Conservation (phyloP, 2,329 filamentous ascomycete genomes). For the Chaetomium sp. region DNA sequence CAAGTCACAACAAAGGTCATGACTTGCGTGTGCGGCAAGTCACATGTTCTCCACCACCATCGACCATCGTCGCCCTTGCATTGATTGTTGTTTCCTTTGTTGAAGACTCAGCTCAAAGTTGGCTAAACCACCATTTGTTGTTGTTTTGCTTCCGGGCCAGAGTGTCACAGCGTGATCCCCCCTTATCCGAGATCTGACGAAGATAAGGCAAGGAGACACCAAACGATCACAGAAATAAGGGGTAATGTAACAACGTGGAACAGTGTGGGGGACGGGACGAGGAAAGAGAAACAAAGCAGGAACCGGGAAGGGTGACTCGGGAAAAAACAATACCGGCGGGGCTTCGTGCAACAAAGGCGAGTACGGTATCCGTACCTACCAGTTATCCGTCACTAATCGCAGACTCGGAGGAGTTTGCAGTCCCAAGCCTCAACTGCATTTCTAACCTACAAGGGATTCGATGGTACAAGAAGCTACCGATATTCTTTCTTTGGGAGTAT, state of each 20-base stretch:
- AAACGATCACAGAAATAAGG: neutral
- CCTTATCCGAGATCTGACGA: neutral
- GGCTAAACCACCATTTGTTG: neutral
- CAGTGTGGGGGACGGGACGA: neutral
- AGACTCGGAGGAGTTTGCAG: neutral
- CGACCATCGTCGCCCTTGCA: neutral
- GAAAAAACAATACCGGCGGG: neutral
- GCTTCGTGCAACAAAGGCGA: neutral
- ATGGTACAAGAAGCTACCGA: too few species aligned
- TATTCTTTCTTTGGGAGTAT: too few species aligned
- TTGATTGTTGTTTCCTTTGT: neutral
- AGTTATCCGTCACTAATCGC: neutral
- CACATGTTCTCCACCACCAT: conserved; percentile 19
- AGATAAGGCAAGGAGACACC: neutral
- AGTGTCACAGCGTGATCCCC: neutral
- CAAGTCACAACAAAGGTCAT: neutral
- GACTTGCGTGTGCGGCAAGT: conserved; percentile 12
- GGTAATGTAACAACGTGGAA: neutral
- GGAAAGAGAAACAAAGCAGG: neutral
- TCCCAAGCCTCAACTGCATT: too few species aligned
- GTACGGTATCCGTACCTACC: neutral
- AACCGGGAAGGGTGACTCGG: neutral
- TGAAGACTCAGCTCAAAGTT: neutral
- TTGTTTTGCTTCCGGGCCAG: neutral
- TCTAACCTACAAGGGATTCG: too few species aligned